Base-by-base conservation (phyloP, 2,329 filamentous ascomycete genomes). In the Apiospora saccharicola region DNA sequence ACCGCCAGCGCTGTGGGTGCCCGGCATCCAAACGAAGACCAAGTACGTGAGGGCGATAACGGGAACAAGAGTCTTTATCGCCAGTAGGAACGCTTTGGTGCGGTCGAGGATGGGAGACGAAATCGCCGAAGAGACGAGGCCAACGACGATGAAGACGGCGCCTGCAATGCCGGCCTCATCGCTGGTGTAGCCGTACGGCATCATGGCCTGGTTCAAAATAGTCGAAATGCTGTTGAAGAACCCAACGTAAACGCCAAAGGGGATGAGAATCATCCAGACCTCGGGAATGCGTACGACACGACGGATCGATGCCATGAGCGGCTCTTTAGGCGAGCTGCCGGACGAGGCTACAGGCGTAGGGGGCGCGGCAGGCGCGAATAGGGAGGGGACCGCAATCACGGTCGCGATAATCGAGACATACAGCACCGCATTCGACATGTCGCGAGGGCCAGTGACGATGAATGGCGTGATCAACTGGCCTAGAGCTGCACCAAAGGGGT, bases 161-260 rank as follows among this genome's bases (percentile, higher is more conserved):
- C 96, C 96, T 14, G 92, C 94, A 78, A 98, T 95, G 46, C 96
- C 96, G 30, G 96, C 94, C 71, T 98, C 88, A 75, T 92, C 92
- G 80, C 97, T 93, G 73, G 85, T 89, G 87, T 94, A 97, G 78
- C 90, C 93, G 83, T 98, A 96, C 0, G 96, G 96, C 51, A 90
- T 86, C 75, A 98, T 89, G 80, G 98, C 94, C 80, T 98, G 96
- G 84, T 96, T 97, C 13, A 98, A 87, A 1, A 98, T 89, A 1
- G 93, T 93, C 69, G 95, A 97, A 76, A 95, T 86, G 76, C 93
- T 93, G 87, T 98, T 98, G 90, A 99, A 99, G 85, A 96, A 92
- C 77, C 93, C 95, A 74, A 98, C 94, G 82, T 95, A 98, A 77
- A 95, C 83, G 75, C 89, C 85, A 83, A 96, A 98, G n/a, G 95